Percentiles rank a stretch among this genome's conserved stretches.
These are phyloP conservation scores for Xerocomus brunneocitrinus DNA, from an alignment of 768 basidiomycete species.

Conservation along the genomic window DNA sequence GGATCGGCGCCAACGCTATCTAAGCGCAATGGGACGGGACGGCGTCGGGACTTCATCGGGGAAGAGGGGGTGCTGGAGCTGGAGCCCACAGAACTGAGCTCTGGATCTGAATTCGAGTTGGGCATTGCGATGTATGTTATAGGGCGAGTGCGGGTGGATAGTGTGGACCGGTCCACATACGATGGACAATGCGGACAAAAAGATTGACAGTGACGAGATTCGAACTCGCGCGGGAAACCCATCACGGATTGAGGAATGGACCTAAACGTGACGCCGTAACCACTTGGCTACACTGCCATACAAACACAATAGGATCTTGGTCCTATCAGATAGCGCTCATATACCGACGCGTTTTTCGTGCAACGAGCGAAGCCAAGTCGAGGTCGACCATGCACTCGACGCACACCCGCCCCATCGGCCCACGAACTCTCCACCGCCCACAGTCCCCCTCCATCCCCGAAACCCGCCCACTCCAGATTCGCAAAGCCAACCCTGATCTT, in stretches of 20 bases:
- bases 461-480: constrained; percentile 38
- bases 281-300: constrained; percentile 55
- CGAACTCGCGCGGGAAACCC: constrained; percentile 57
- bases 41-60: constrained; percentile 27
- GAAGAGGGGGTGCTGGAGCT: constrained; percentile 19
- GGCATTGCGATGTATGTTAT: constrained; percentile 15
- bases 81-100: constrained; percentile 9
- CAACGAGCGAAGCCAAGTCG: constrained; percentile 1
- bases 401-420: constrained; percentile 46
- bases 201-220: constrained; percentile 53
- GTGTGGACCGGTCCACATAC: constrained; percentile 4
- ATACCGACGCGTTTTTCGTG: constrained; percentile 9
- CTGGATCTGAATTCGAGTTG: constrained; percentile 3
- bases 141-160: not conserved
- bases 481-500: constrained; percentile 32
- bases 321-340: not conserved
- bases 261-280: constrained; percentile 60
- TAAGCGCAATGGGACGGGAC: constrained; percentile 34
- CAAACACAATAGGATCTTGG: fast-evolving
- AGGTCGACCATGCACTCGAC: constrained; percentile 25
- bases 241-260: constrained; percentile 41
- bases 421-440: constrained; percentile 41
- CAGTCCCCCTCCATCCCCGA: constrained; percentile 40
- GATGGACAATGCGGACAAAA: constrained; percentile 14
- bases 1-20: constrained; percentile 37